Conservation (phyloP, 1,284 basidiomycete species). For the Austroboletus olivaceoglutinosus region DNA sequence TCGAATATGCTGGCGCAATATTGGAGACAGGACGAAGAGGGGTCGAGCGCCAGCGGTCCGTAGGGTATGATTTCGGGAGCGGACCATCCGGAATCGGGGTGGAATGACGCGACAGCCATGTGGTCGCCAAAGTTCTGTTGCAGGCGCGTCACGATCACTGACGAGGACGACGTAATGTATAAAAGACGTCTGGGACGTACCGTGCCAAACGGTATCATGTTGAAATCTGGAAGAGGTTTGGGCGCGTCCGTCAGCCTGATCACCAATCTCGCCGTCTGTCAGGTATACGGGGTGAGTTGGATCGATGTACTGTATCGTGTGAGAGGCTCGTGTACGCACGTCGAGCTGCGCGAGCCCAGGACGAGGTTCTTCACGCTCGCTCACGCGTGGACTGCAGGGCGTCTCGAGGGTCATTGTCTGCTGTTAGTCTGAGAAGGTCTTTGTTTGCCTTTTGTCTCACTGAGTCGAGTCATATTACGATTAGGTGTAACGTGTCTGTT, state of each 20-base stretch:
- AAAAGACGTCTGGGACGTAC: conserved; percentile 18
- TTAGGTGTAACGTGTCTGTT: too few species aligned
- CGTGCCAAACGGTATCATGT: conserved; percentile 40
- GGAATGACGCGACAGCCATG: conserved; percentile 72
- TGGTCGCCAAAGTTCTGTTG: conserved; percentile 64
- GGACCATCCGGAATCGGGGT: conserved; percentile 71
- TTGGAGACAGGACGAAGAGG: conserved; percentile 70
- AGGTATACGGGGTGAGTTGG: neutral
- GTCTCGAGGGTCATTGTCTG: neutral
- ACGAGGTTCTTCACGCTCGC: neutral
- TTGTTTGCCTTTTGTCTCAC: conserved; percentile 1
- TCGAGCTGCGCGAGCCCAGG: conserved; percentile 14
- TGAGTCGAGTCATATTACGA: neutral
- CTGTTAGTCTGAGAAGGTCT: too few species aligned
- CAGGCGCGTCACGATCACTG: neutral
- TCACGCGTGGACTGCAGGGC: neutral
- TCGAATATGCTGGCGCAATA: conserved; percentile 82
- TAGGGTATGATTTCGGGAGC: conserved; percentile 80
- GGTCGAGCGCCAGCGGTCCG: conserved; percentile 70
- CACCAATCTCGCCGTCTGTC: conserved; percentile 42
- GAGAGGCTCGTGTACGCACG: conserved; percentile 13
- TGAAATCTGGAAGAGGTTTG: conserved; percentile 37
- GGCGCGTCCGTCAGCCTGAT: conserved; percentile 36
- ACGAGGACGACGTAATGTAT: neutral
- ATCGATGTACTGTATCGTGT: neutral